phyloP scores from a whole-genome alignment of 495 filamentous ascomycete genomes.

The Penicillium herquei region DNA sequence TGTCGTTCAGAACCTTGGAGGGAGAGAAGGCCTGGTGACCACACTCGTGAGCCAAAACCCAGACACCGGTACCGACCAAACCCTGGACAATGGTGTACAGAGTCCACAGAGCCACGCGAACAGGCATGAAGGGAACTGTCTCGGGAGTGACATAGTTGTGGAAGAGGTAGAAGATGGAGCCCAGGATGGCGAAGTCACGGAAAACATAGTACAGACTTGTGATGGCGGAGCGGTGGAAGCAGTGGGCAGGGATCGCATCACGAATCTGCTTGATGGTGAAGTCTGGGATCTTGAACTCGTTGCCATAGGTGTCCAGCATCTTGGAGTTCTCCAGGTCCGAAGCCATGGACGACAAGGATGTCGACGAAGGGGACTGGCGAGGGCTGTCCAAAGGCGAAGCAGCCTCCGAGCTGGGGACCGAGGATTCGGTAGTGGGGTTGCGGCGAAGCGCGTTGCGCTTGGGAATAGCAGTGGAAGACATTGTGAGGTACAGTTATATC shows the following conservation, averaged over 20 bases:
- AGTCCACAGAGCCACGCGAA: constrained; percentile 53
- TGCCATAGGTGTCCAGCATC: constrained; percentile 66
- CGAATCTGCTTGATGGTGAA: constrained; percentile 72
- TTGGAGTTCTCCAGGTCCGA: constrained; percentile 54
- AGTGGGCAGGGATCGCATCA: constrained; percentile 60
- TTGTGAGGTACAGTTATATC: constrained; percentile 16
- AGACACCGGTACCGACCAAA: constrained; percentile 63
- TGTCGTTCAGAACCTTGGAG: constrained; percentile 77
- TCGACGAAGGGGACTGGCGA: constrained; percentile 75
- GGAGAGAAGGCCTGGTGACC: constrained; percentile 80
- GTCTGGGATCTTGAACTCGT: constrained; percentile 68
- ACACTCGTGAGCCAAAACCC: constrained; percentile 74
- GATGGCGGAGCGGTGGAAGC: constrained; percentile 63
- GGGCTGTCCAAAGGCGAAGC: constrained; percentile 70
- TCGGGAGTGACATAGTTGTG: constrained; percentile 66
- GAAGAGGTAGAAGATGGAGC: constrained; percentile 59
- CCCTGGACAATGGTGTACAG: constrained; percentile 66
- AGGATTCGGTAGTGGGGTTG: constrained; percentile 54
- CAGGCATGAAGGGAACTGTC: constrained; percentile 51
- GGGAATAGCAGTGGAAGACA: constrained; percentile 60
- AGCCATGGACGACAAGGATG: constrained; percentile 85
- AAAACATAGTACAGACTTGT: constrained; percentile 62
- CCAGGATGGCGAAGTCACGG: constrained; percentile 56
- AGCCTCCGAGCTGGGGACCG: constrained; percentile 59
- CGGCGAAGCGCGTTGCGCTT: constrained; percentile 52